Evolutionary conservation across 73 alveolate genomes (phyloP), one percentile per base, ranked within the genome.

Genomic region (Symbiodinium natans): DNA sequence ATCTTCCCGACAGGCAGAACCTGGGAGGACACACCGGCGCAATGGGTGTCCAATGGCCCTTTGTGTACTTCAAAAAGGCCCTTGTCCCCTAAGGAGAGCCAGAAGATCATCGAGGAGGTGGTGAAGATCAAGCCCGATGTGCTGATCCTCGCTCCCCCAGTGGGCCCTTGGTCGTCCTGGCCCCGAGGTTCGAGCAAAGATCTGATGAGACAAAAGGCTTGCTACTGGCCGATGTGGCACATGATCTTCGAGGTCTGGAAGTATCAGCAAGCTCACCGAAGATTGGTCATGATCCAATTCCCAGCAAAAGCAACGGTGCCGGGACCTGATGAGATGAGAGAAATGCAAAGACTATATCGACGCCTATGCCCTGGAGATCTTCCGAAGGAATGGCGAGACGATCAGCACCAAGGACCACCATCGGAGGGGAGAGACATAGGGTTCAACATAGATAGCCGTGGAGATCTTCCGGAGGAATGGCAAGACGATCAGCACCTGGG

Each of bases 161-260:
- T 56, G 13, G 94, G 94, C 3, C 84, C 94, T 2, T 87, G 94
- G 94, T 10, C 33, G 0, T 21, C 94, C 4, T 87, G 94, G 94
- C 0, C 77, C 0, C 31, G 36, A 0, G 17, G 15, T 1, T 23
- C 68, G 7, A 17, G 36, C 0, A 21, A 2, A 29, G 31, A 23
- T 0, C 3, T 0, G 59, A 13, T 9, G 59, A 46, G 59, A 46
- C 77, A 63, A 19, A 63, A 27, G 77, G 39, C 8, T 11, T 7
- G 36, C 36, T 21, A 27, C 40, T 27, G 77, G 31, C 77, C 34
- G 0, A 2, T 63, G 39, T 27, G 31, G 31, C 31, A 25, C 34
- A 2, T 25, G 15, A 63, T 27, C 77, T 15, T 31, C 2, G 31
- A 21, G 36, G 0, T 63, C 15, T 63, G 77, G 68, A 6, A 1